Evolutionary conservation across 179 eudicot species (phyloP).

Genomic region (Nepenthes alata): DNA sequence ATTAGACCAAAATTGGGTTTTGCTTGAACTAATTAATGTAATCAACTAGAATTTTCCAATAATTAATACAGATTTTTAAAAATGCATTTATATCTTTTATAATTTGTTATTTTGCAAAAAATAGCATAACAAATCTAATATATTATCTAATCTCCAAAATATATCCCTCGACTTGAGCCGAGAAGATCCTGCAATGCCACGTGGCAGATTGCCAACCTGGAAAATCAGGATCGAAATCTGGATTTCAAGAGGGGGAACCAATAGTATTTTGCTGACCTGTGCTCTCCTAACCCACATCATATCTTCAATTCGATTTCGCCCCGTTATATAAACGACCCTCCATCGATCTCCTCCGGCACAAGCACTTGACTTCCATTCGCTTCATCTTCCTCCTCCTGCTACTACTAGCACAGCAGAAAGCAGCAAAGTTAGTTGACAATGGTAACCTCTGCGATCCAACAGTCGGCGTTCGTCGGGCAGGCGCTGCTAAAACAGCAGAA

Average conservation of each 20-base stretch:
- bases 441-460: slow-evolving; percentile 44
- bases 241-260: slow-evolving; percentile 18
- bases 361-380: not conserved
- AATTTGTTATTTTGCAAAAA: no score
- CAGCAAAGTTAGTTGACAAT: slow-evolving; percentile 3
- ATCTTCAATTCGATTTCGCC: not conserved
- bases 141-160: no score
- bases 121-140: no score
- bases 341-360: not conserved
- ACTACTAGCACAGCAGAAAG: not conserved
- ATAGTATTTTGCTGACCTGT: slow-evolving; percentile 24
- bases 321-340: not conserved
- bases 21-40: no score
- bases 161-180: no score
- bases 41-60: no score
- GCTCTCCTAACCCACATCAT: slow-evolving; percentile 26
- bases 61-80: no score
- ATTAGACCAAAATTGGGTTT: no score
- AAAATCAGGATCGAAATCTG: slow-evolving; percentile 18
- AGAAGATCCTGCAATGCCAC: slow-evolving; percentile 17
- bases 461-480: slow-evolving; percentile 45
- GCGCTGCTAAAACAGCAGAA: slow-evolving; percentile 31
- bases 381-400: not conserved
- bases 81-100: no score
- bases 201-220: slow-evolving; percentile 22